Percentiles rank a stretch among this genome's conserved stretches.
phyloP scores from a whole-genome alignment of 164 flowering plant species.

The Piper betle region DNA sequence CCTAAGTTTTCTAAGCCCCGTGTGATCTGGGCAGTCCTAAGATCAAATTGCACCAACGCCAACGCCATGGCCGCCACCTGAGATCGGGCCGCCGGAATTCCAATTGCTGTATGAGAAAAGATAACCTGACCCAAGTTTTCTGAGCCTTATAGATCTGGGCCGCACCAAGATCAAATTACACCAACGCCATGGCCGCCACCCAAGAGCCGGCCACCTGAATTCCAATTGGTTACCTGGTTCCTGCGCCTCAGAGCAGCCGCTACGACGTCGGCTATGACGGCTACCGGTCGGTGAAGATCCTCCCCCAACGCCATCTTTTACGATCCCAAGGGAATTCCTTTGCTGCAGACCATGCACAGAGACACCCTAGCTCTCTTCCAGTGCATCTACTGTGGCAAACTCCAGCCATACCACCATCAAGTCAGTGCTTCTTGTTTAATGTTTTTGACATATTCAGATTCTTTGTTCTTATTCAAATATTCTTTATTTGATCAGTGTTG shows the following conservation, averaged over 20 bases:
- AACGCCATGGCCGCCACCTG: too few relatives aligned
- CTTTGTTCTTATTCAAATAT: background rate
- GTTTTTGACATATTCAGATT: background rate
- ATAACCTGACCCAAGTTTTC: too few relatives aligned
- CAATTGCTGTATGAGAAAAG: too few relatives aligned
- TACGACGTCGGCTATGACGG: slow-evolving; percentile 37
- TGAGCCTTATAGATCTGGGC: too few relatives aligned
- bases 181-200: too few relatives aligned
- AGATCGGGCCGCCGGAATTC: too few relatives aligned
- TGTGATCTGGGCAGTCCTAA: too few relatives aligned
- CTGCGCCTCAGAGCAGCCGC: slow-evolving; percentile 7
- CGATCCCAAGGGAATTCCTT: slow-evolving; percentile 75
- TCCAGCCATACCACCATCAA: slow-evolving; percentile 52
- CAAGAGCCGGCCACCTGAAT: slow-evolving; percentile 45
- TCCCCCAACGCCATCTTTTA: slow-evolving; percentile 62
- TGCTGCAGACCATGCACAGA: slow-evolving; percentile 70
- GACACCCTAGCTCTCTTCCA: slow-evolving; percentile 87
- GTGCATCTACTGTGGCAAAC: slow-evolving; percentile 56
- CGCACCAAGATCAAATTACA: too few relatives aligned
- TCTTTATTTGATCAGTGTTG: background rate
- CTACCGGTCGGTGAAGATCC: slow-evolving; percentile 49
- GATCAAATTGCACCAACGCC: too few relatives aligned
- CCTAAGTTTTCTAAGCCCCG: too few relatives aligned
- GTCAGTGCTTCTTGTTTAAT: slow-evolving; percentile 13
- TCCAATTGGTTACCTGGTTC: slow-evolving; percentile 25